Base-by-base conservation (phyloP, 2,329 filamentous ascomycete species). In the Phaeomoniella chlamydospora region DNA sequence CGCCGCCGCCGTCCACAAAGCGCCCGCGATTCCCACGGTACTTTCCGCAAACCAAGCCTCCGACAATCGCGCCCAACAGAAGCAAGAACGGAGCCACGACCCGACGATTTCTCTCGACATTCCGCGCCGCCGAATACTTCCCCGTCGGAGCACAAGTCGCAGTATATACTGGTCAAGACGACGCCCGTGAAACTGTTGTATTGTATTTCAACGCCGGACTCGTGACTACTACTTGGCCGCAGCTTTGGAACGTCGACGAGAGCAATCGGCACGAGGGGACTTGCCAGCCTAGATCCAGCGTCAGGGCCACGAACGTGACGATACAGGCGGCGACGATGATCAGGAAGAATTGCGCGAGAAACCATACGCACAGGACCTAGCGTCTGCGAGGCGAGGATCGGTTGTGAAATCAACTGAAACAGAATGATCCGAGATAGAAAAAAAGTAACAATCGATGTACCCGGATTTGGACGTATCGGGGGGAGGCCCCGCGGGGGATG, bases 81-180 rank as follows among this genome's bases (percentile, higher is more conserved):
- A 74, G 53, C 36, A 68, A 52, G 2, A 69, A 18, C 1, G 71
- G 64, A 1, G 71, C 70, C 0, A 58, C 62, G 1, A 59, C 48
- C 32, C 72, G 57, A 34, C 68, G 57, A 49, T 73, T 71, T 34
- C 72, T 55, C 49, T 74, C 70, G 0, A 62, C 52, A 38, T 73
- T 68, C 2, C 47, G 50, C 0, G 52, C 43, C 1, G 53, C 53
- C n/a, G 3, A 72, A 53, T n/a, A 75, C 41, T 5, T 62, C 59
- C 6, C 64, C 58, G 47, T 85, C 80, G 1, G 76, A 80, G 45
- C 84, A 84, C 14, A 88, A 50, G 52, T 88, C 83, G 50, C 80
- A 86, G 59, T 87, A 88, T 42, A 83, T 76, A 51, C 79, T 85
- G 1, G 83, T 88, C 40, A 90, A 57, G 3, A 87, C 83, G 12